These are phyloP conservation scores for Penicillium angulare DNA, from an alignment of 495 filamentous ascomycete species.

Conservation along the genomic window DNA sequence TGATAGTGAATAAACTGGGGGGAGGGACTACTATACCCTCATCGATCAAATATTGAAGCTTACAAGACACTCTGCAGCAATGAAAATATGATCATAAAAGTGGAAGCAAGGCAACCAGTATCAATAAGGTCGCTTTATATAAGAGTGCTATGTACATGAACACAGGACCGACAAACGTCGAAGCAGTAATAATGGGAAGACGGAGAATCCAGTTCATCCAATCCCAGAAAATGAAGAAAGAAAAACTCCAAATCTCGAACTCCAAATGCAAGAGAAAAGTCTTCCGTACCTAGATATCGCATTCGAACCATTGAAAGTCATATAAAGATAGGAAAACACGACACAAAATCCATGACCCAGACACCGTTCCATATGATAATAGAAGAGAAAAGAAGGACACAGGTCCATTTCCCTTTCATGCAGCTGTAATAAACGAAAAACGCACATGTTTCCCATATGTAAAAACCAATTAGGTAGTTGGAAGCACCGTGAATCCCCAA, in stretches of 20 bases:
- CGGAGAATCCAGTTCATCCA: background rate
- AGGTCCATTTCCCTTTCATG: conserved; percentile 14
- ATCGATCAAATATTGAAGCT: no score
- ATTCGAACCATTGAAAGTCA: background rate
- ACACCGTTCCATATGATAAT: conserved; percentile 16
- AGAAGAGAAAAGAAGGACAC: conserved; percentile 2
- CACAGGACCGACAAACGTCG: conserved; percentile 3
- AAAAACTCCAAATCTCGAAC: background rate
- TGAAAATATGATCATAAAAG: background rate
- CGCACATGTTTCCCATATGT: conserved; percentile 14
- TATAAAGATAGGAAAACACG: background rate
- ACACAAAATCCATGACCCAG: conserved; percentile 5
- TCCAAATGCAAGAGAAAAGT: conserved; percentile 7
- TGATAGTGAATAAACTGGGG: no score
- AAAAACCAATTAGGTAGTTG: conserved; percentile 3
- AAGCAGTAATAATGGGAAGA: no score
- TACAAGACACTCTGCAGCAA: no score
- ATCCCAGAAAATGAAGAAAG: background rate
- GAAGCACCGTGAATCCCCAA: conserved; percentile 1
- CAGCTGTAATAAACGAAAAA: conserved; percentile 5
- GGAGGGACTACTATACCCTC: no score
- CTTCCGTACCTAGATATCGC: background rate
- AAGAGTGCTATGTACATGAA: conserved; percentile 19
- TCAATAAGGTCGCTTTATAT: background rate
- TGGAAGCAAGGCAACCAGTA: no score